Percentiles rank a stretch among this genome's conserved stretches.
Evolutionary conservation across 2,329 filamentous ascomycete genomes (phyloP).

Genomic region (Hypoxylon sp.): DNA sequence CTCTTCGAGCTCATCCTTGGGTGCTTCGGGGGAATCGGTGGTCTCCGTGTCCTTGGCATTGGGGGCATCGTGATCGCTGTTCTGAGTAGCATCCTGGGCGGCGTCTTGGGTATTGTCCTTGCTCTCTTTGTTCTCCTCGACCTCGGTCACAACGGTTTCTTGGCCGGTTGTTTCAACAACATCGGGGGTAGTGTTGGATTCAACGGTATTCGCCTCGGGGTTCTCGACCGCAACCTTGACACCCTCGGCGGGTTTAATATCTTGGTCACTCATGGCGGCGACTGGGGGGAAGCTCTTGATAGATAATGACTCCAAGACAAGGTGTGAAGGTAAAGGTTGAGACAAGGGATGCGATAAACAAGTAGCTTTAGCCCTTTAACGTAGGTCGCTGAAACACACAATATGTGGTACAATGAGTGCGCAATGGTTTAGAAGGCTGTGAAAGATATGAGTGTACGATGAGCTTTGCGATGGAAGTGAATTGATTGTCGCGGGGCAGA

Average conservation of each 20-base stretch:
- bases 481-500: slow-evolving; percentile 40
- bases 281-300: slow-evolving; percentile 14
- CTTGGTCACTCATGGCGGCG: slow-evolving; percentile 55
- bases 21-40: slow-evolving; percentile 42
- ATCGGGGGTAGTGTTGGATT: slow-evolving; percentile 4
- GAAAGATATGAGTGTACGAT: background rate
- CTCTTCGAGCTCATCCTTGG: slow-evolving; percentile 48
- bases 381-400: background rate
- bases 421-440: background rate
- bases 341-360: background rate
- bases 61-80: background rate
- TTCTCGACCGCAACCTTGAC: slow-evolving; percentile 38
- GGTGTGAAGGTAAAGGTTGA: slow-evolving; percentile 3
- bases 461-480: slow-evolving; percentile 6
- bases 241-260: slow-evolving; percentile 59
- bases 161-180: slow-evolving; percentile 7
- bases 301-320: background rate
- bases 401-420: background rate
- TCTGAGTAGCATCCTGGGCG: slow-evolving; percentile 3
- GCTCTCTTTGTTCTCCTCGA: slow-evolving; percentile 28
- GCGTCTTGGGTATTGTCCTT: slow-evolving; percentile 8
- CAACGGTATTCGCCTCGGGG: slow-evolving; percentile 12
- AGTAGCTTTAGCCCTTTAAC: background rate
- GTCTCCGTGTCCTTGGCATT: slow-evolving; percentile 19
- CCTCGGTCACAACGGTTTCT: slow-evolving; percentile 23